A percentile compares a stretch with the other conserved stretches of the same genome.
These are phyloP conservation scores for Gossypium thurberi DNA, from an alignment of 345 rosid species.

Conservation along the genomic window DNA sequence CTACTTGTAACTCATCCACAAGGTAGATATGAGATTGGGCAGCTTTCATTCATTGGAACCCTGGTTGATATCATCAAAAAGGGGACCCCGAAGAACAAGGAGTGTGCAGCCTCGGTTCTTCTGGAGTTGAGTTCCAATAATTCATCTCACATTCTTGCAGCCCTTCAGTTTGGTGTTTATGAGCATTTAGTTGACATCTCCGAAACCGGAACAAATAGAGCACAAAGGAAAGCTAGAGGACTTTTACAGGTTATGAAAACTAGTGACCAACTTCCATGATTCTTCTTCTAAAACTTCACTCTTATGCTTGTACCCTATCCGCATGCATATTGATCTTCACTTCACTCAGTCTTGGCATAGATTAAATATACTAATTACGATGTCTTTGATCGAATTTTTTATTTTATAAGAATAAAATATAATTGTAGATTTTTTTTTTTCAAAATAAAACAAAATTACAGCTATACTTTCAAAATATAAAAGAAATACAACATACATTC, in stretches of 20 bases:
- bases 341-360: not conserved
- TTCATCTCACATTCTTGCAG: constrained; percentile 51
- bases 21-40: constrained; percentile 63
- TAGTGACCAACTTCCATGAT: not conserved
- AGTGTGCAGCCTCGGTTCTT: constrained; percentile 60
- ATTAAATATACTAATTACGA: not conserved
- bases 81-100: constrained; percentile 66
- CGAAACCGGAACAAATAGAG: constrained; percentile 62
- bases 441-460: too few relatives aligned
- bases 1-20: constrained; percentile 57
- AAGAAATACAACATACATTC: too few relatives aligned
- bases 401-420: too few relatives aligned
- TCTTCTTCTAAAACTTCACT: not conserved
- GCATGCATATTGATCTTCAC: not conserved
- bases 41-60: constrained; percentile 44
- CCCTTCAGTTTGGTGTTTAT: constrained; percentile 67
- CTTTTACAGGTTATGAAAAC: constrained; percentile 51
- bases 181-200: constrained; percentile 51
- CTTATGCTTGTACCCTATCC: not conserved
- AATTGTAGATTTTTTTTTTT: too few relatives aligned
- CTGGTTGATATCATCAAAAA: constrained; percentile 56
- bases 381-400: too few relatives aligned
- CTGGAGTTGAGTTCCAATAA: constrained; percentile 57
- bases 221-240: constrained; percentile 72
- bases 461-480: too few relatives aligned